These are phyloP conservation scores for Astragalus membranaceus DNA, from an alignment of 306 rosid genomes.

Conservation along the genomic window DNA sequence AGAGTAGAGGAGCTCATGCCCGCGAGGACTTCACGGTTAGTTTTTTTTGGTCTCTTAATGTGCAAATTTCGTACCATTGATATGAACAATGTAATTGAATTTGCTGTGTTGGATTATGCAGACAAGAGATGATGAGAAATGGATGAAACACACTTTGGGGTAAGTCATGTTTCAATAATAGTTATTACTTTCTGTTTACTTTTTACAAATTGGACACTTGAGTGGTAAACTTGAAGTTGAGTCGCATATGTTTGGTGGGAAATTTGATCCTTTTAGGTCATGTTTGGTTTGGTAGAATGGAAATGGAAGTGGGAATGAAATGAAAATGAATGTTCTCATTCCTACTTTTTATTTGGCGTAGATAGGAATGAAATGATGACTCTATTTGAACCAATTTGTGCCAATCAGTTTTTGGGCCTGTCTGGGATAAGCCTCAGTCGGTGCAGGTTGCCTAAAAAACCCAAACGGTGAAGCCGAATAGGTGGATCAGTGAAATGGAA, in stretches of 20 bases:
- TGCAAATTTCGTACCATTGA: not conserved
- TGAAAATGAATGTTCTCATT: not conserved
- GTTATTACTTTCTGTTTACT: not conserved
- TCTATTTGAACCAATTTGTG: not conserved
- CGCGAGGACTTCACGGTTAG: constrained; percentile 83
- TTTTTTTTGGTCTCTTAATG: not conserved
- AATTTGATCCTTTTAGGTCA: not conserved
- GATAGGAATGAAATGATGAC: not conserved
- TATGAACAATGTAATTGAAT: constrained; percentile 5
- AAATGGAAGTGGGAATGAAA: not conserved
- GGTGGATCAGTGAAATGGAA: not conserved
- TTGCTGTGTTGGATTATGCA: constrained; percentile 40
- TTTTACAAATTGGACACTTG: not conserved
- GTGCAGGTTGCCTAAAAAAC: not conserved
- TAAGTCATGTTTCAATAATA: constrained; percentile 34
- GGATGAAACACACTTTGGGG: constrained; percentile 97
- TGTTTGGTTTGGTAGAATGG: not conserved
- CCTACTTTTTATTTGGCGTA: not conserved
- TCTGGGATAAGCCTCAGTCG: not conserved
- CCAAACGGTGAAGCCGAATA: not conserved
- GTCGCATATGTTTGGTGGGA: not conserved
- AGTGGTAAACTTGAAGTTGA: not conserved
- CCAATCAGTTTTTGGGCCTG: not conserved
- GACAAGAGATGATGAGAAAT: constrained; percentile 88
- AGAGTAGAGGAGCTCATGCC: constrained; percentile 93